phyloP scores from a whole-genome alignment of 352 stramenopile genomes.

The Globisporangium paroecandrum region DNA sequence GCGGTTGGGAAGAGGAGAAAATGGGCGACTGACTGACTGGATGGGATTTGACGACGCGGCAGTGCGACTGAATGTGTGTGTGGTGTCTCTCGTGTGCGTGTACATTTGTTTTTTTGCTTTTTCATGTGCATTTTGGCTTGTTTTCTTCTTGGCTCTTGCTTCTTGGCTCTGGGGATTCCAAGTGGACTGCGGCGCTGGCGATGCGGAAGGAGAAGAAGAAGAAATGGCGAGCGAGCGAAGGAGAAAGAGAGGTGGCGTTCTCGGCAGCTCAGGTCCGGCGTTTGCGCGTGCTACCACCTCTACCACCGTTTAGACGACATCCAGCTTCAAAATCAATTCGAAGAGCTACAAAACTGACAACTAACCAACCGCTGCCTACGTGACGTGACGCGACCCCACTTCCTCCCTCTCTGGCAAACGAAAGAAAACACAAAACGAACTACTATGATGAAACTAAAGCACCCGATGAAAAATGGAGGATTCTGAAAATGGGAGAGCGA shows the following conservation, averaged over 20 bases:
- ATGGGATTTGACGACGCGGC: neutral
- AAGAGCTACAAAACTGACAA: neutral
- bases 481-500: neutral
- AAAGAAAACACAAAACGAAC: neutral
- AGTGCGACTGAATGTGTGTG: constrained; percentile 1
- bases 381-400: neutral
- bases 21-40: neutral
- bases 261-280: neutral
- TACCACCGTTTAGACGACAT: neutral
- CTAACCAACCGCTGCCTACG: neutral
- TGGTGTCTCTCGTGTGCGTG: neutral
- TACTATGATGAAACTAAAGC: neutral
- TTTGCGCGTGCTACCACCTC: neutral
- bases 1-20: neutral
- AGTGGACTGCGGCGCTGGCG: neutral
- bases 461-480: neutral
- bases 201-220: neutral
- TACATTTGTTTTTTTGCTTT: neutral
- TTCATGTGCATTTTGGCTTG: constrained; percentile 1
- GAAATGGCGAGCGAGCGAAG: neutral
- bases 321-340: neutral
- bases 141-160: neutral
- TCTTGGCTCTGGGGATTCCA: neutral
- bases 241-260: neutral
- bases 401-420: neutral